A percentile compares a stretch with the other conserved stretches of the same genome.
Evolutionary conservation across 495 filamentous ascomycete genomes (phyloP).

Genomic region (Pyrenula aspistea): DNA sequence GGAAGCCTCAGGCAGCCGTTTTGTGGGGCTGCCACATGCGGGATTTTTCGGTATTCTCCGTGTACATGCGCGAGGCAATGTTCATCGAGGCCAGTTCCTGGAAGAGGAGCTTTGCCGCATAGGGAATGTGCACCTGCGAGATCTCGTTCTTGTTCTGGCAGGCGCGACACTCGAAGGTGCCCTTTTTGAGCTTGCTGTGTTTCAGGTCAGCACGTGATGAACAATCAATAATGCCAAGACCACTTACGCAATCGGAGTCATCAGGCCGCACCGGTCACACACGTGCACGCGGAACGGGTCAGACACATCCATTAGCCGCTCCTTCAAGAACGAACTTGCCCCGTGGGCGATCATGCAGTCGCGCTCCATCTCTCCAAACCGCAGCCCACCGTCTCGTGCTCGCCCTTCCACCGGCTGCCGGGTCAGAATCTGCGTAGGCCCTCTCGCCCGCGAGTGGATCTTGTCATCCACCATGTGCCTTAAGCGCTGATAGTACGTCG

Average conservation of each 20-base stretch:
- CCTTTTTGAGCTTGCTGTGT: slow-evolving; percentile 80
- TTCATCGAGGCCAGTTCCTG: slow-evolving; percentile 98
- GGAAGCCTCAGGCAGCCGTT: too few species aligned
- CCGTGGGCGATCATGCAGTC: slow-evolving; percentile 99
- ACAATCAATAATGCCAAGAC: slow-evolving; percentile 1
- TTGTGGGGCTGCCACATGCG: too few species aligned
- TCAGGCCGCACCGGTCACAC: slow-evolving; percentile 96
- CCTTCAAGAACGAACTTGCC: slow-evolving; percentile 91
- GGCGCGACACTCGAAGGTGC: slow-evolving; percentile 87
- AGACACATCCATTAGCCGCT: slow-evolving; percentile 90
- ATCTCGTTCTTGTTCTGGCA: slow-evolving; percentile 99
- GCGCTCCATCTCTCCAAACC: slow-evolving; percentile 99
- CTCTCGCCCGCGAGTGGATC: slow-evolving; percentile 93
- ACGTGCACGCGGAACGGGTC: slow-evolving; percentile 98
- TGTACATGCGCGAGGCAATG: slow-evolving; percentile 94
- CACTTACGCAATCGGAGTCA: slow-evolving; percentile 98
- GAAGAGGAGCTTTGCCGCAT: slow-evolving; percentile 96
- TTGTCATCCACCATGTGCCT: slow-evolving; percentile 99
- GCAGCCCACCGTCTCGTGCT: slow-evolving; percentile 92
- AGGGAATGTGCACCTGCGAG: slow-evolving; percentile 93
- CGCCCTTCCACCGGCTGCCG: slow-evolving; percentile 97
- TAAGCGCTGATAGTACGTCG: slow-evolving; percentile 97
- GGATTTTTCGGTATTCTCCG: slow-evolving; percentile 43
- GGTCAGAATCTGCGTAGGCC: slow-evolving; percentile 93
- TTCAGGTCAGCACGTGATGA: slow-evolving; percentile 12